Evolutionary conservation across 345 rosid genomes (phyloP), one percentile per base, ranked within the genome.

Genomic region (Lenwebbia sp.): DNA sequence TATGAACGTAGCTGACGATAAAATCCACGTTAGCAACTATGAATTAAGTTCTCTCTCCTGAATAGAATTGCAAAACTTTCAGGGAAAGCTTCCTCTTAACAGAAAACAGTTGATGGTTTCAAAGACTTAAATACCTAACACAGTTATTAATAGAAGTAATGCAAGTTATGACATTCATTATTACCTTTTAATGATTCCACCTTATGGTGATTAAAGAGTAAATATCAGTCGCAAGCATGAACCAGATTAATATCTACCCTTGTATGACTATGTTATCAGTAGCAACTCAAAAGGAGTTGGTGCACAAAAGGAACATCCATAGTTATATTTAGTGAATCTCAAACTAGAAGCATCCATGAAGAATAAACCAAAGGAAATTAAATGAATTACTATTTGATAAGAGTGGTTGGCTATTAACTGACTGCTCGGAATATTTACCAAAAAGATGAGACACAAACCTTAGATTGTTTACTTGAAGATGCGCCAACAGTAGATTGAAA

Each of bases 381-480:
- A 33, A 65, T 40, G 30, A 33, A 33, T 65, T 33, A 65, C 12
- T 65, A 65, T 10, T 65, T 65, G 76, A 62, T 62, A 62, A 55
- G 33, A 85, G 70, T 58, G 70, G 33, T 62, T 28, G 3, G 74
- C 74, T 62, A 7, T 62, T 30, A 65, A 30, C 23, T 65, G 81
- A 19, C 2, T 70, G 47, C 81, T 33, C 14, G 5, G 7, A 33
- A 11, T 49, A 83, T 70, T 13, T 23, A 62, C 51, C 53, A 53
- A 56, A 83, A 75, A 82, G 57, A 87, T 85, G 62, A 51, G 47
- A 47, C 88, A 75, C 90, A 57, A 91, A 96, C 98, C 94, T 88
- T 90, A 83, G 91, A 74, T 86, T 93, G 83, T 88, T 90, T 93
- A 86, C 88, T 90, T 87, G 90, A 88, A 51, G 86, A 65, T 41